These are phyloP conservation scores for Grosmannia huntii DNA, from an alignment of 2,329 filamentous ascomycete species.

Conservation along the genomic window DNA sequence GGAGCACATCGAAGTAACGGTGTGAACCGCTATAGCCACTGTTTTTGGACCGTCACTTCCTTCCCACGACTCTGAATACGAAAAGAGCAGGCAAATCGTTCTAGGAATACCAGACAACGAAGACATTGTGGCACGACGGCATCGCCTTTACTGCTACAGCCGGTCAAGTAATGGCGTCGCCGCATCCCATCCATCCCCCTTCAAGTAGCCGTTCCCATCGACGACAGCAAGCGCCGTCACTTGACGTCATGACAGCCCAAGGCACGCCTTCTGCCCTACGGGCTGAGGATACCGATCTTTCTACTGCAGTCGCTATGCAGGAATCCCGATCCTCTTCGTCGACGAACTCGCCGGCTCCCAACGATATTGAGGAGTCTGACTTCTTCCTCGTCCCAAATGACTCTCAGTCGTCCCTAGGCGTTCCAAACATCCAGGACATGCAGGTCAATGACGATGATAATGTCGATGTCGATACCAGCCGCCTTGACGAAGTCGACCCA, in stretches of 20 bases:
- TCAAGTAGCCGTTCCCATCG: background rate
- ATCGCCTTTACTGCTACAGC: background rate
- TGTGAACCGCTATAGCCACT: background rate
- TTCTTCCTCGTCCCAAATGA: slow-evolving; percentile 85
- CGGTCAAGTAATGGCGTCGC: slow-evolving; percentile 5
- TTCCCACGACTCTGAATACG: background rate
- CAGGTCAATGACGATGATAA: slow-evolving; percentile 45
- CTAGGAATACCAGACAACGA: background rate
- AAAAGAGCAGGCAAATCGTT: background rate
- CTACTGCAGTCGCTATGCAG: slow-evolving; percentile 16
- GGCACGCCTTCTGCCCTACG: slow-evolving; percentile 10
- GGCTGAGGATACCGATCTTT: slow-evolving; percentile 20
- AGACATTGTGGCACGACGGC: background rate
- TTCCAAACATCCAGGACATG: slow-evolving; percentile 65
- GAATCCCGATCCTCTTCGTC: slow-evolving; percentile 52
- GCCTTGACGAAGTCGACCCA: slow-evolving; percentile 18
- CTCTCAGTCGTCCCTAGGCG: slow-evolving; percentile 80
- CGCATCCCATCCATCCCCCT: background rate
- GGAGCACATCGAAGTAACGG: background rate
- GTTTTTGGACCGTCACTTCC: background rate
- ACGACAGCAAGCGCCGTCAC: slow-evolving; percentile 11
- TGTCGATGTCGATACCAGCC: slow-evolving; percentile 19
- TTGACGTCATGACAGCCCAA: slow-evolving; percentile 13
- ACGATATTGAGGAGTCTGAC: slow-evolving; percentile 84
- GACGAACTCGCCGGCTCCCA: slow-evolving; percentile 60